These are phyloP conservation scores for Globisporangium okanoganense DNA, from an alignment of 352 stramenopile genomes.

Conservation along the genomic window DNA sequence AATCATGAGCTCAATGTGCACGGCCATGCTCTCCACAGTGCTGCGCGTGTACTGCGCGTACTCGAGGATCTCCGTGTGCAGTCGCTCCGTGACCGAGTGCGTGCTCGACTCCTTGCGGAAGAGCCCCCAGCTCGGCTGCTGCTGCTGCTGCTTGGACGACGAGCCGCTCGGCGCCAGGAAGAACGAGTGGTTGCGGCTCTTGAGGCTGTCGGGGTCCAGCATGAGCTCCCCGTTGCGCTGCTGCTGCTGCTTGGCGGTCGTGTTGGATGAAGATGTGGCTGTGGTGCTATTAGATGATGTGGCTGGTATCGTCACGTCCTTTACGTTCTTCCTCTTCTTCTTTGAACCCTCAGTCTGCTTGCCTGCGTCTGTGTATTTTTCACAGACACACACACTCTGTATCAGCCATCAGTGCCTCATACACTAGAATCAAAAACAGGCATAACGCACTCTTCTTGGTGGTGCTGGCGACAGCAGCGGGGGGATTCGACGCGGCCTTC, in stretches of 20 bases:
- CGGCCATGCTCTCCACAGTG: slow-evolving; percentile 69
- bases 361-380: slow-evolving; percentile 3
- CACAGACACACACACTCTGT: neutral
- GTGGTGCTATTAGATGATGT: slow-evolving; percentile 1
- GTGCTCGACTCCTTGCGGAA: slow-evolving; percentile 16
- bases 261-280: too few relatives aligned
- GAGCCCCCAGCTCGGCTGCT: slow-evolving; percentile 32
- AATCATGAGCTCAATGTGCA: slow-evolving; percentile 86
- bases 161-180: slow-evolving; percentile 37
- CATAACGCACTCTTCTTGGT: slow-evolving; percentile 5
- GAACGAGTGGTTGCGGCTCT: slow-evolving; percentile 71
- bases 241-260: slow-evolving; percentile 2
- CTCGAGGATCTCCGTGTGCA: slow-evolving; percentile 81
- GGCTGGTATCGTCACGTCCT: slow-evolving; percentile 6
- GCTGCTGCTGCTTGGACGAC: slow-evolving; percentile 17
- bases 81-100: slow-evolving; percentile 30
- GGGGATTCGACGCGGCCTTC: neutral
- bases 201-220: slow-evolving; percentile 52
- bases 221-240: slow-evolving; percentile 4
- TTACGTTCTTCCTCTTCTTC: slow-evolving; percentile 32
- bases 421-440: neutral
- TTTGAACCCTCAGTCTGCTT: slow-evolving; percentile 27
- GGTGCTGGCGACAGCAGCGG: neutral
- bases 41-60: slow-evolving; percentile 67
- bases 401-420: neutral